These are phyloP conservation scores for Lactuca saligna DNA, from an alignment of 129 eudicot genomes.

Conservation along the genomic window DNA sequence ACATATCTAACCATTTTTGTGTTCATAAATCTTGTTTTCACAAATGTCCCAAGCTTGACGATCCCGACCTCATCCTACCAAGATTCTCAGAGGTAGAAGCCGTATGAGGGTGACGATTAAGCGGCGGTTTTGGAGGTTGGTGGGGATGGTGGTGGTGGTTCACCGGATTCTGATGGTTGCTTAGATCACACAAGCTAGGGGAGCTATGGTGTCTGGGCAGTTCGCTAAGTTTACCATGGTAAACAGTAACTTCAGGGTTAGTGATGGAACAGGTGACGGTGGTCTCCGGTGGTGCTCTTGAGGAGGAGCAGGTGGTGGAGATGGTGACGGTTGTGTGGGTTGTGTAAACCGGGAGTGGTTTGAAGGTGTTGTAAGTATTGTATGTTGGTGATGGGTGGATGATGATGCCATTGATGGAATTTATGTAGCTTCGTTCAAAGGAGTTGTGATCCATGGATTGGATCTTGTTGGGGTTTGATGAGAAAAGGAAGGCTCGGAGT, in stretches of 20 bases:
- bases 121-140: slow-evolving; percentile 38
- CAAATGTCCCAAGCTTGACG: too few relatives aligned
- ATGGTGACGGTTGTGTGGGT: slow-evolving; percentile 27
- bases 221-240: slow-evolving; percentile 24
- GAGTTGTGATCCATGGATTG: slow-evolving; percentile 38
- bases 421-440: slow-evolving; percentile 63
- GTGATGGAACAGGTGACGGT: slow-evolving; percentile 11
- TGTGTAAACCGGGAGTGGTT: slow-evolving; percentile 19
- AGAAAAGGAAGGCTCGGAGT: slow-evolving; percentile 74
- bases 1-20: slow-evolving; percentile 6
- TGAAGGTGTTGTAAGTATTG: slow-evolving; percentile 8
- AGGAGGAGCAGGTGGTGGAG: slow-evolving; percentile 63
- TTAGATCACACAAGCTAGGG: slow-evolving; percentile 48
- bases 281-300: slow-evolving; percentile 43
- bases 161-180: slow-evolving; percentile 15
- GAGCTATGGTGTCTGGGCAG: slow-evolving; percentile 59
- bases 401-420: slow-evolving; percentile 60
- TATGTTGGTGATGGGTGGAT: slow-evolving; percentile 24
- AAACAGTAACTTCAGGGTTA: slow-evolving; percentile 19
- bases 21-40: not conserved
- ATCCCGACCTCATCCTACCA: slow-evolving; percentile 37
- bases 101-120: slow-evolving; percentile 32
- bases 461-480: slow-evolving; percentile 41
- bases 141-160: slow-evolving; percentile 18
- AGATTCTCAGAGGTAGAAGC: slow-evolving; percentile 35